These are phyloP conservation scores for Arthrobotrys sinensis DNA, from an alignment of 2,329 filamentous ascomycete genomes.

Conservation along the genomic window DNA sequence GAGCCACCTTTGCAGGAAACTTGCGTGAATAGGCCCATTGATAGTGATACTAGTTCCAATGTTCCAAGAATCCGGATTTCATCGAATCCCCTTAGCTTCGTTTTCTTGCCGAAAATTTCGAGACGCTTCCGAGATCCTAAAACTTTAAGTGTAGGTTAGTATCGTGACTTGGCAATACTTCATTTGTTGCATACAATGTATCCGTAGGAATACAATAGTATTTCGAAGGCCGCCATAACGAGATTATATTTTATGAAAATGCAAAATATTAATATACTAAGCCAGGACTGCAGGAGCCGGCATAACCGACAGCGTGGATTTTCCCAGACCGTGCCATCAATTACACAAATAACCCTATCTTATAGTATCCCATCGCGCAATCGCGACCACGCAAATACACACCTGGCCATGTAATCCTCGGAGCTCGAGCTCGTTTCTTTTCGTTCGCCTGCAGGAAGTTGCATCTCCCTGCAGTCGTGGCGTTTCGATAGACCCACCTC, in stretches of 20 bases:
- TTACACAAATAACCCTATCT: neutral
- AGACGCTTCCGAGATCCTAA: too few species aligned
- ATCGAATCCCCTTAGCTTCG: neutral
- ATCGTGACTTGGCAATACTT: constrained; percentile 25
- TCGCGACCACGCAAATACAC: neutral
- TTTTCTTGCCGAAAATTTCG: neutral
- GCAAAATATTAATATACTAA: neutral
- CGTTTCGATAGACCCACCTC: constrained; percentile 8
- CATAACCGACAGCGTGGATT: constrained; percentile 16
- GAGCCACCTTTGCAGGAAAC: constrained; percentile 28
- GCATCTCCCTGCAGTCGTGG: neutral
- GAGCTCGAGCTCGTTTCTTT: constrained; percentile 17
- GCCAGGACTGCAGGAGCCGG: neutral
- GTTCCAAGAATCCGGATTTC: constrained; percentile 47
- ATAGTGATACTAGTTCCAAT: too few species aligned
- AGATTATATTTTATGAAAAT: constrained; percentile 1
- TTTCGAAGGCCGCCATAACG: neutral
- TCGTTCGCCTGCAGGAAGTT: constrained; percentile 3
- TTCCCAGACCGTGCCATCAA: constrained; percentile 7
- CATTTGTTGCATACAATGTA: constrained; percentile 10
- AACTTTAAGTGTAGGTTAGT: neutral
- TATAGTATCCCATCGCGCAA: constrained; percentile 6
- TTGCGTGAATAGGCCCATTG: neutral
- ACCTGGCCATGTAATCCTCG: neutral
- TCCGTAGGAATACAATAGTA: neutral